Evolutionary conservation across 2,329 filamentous ascomycete species (phyloP).

Genomic region (Chrysosporium keratinophilum): DNA sequence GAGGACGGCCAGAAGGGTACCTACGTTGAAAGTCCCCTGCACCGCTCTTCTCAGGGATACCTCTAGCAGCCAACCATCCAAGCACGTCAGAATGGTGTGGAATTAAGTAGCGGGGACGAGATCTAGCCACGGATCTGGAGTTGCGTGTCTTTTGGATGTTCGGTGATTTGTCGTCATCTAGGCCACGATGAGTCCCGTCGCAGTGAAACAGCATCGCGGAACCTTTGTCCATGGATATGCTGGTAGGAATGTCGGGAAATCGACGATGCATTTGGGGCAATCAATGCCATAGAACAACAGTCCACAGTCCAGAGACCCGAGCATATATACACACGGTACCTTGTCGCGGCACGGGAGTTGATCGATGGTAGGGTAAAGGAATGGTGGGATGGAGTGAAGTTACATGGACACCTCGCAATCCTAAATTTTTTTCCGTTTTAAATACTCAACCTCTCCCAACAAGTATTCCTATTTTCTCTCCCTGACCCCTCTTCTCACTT

Average conservation of each 20-base stretch:
- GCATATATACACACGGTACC: neutral
- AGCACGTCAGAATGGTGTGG: constrained; percentile 6
- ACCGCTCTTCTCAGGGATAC: constrained; percentile 3
- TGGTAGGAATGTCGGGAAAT: neutral
- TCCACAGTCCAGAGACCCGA: neutral
- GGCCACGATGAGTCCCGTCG: constrained; percentile 5
- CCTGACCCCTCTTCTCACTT: neutral
- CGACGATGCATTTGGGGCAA: neutral
- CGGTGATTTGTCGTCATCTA: constrained; percentile 17
- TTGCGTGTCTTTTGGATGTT: constrained; percentile 7
- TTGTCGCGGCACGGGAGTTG: constrained; percentile 2
- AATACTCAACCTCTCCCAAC: neutral
- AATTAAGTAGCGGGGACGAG: constrained; percentile 9
- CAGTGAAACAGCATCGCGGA: constrained; percentile 8
- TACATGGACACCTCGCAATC: neutral
- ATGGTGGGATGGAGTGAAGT: constrained; percentile 6
- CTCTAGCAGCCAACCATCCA: constrained; percentile 5
- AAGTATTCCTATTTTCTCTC: constrained; percentile 7
- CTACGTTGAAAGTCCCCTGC: neutral
- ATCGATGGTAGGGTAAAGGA: neutral
- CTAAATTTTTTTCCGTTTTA: neutral
- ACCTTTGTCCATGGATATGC: constrained; percentile 1
- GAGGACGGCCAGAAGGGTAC: constrained; percentile 1
- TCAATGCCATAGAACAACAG: neutral
- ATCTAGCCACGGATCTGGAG: constrained; percentile 21